Conservation (phyloP, 2,329 filamentous ascomycete species). For the Sphaerulina vaccinii region DNA sequence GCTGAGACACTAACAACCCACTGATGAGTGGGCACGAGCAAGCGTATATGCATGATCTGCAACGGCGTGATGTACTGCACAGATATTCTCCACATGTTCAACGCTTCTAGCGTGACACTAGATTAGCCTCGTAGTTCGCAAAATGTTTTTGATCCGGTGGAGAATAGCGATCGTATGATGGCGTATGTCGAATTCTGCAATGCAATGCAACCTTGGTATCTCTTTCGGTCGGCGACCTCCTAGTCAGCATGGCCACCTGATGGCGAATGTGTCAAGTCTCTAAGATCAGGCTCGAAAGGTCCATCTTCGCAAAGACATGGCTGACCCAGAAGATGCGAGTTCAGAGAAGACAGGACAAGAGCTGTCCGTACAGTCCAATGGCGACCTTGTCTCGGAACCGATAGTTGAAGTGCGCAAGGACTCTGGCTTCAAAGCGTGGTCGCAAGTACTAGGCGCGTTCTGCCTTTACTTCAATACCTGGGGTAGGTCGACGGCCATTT, state of each 20-base stretch:
- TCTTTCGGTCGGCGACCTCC: not conserved
- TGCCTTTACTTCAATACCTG: slow-evolving; percentile 47
- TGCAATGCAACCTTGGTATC: not conserved
- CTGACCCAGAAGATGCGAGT: not conserved
- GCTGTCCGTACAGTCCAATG: not conserved
- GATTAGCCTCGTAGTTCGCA: not conserved
- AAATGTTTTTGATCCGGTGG: not conserved
- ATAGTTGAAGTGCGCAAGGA: not conserved
- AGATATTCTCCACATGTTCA: not conserved
- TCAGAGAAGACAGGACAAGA: not conserved
- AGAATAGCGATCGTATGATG: not conserved
- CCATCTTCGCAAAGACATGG: too few species aligned
- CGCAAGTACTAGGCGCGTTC: slow-evolving; percentile 45
- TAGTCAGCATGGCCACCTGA: not conserved
- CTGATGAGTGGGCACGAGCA: too few species aligned
- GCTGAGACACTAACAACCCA: too few species aligned
- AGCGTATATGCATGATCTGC: not conserved
- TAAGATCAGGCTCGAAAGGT: too few species aligned
- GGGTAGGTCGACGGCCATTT: too few species aligned
- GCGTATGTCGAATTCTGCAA: not conserved
- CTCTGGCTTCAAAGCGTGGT: slow-evolving; percentile 42
- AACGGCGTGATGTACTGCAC: not conserved
- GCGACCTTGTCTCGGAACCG: not conserved
- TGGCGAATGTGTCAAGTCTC: too few species aligned
- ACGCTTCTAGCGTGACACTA: not conserved